Base-by-base conservation (phyloP, 2,329 filamentous ascomycete genomes). In the Leptosphaerulina australis region DNA sequence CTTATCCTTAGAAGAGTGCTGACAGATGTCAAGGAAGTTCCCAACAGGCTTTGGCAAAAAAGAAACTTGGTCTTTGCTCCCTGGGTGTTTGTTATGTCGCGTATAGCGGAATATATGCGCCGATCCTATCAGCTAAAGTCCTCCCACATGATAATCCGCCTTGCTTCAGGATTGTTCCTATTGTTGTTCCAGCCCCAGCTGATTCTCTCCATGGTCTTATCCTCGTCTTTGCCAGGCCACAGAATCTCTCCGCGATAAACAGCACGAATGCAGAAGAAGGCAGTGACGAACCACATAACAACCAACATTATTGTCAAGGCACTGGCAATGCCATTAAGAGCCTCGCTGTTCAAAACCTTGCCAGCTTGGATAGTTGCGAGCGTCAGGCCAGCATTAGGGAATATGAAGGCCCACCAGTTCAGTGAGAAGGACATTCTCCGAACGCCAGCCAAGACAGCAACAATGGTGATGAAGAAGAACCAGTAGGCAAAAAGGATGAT, bases 351-450 rank as follows among this genome's bases (percentile, higher is more conserved):
- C 9, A 85, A 71, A 0, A 71, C 76, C n/a, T 76, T 76, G 2
- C 81, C 84, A 35, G 86, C 72, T 11, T 81, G 75, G 30, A 87
- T 83, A 3, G 79, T 80, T 0, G 83, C 81, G 29, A 87, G 74
- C 1, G 81, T 83, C 41, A 87, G 81, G 0, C 84, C 85, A 1
- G 81, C 83, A 50, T 87, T 87, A 5, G 85, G 84, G 61, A 87
- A 88, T 25, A 88, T 80, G 67, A 86, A 85, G 5, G 83, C 82
- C 84, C 83, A 88, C 64, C 67, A 70, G 36, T 67, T 68, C 11
- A 69, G 50, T 14, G 65, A 62, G 36, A 70, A 70, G 1, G 51
- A 51, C 64, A 79, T 81, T 10, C 73, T 68, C 12, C 72, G 66
- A 8, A 68, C 53, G 25, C 74, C 69, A 14, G 71, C 22, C 48